Percentiles rank a stretch among this genome's conserved stretches.
phyloP scores from a whole-genome alignment of 441 rosid genomes.

The Flueggea neowawraea region DNA sequence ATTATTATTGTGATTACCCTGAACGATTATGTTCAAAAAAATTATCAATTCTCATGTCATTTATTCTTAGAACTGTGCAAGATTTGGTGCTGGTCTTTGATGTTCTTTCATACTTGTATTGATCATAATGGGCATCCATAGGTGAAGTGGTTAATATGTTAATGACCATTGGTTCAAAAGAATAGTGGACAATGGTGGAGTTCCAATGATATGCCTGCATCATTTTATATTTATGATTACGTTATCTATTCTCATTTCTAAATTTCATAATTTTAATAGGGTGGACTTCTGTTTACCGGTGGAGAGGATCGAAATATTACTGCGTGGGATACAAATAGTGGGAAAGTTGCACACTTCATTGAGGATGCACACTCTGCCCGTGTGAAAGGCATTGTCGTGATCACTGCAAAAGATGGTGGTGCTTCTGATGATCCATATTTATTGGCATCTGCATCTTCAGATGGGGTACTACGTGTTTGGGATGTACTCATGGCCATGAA shows the following conservation, averaged over 20 bases:
- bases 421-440: constrained; percentile 66
- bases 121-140: no score
- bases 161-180: no score
- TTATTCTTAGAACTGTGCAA: no score
- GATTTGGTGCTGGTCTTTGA: no score
- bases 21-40: no score
- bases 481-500: constrained; percentile 72
- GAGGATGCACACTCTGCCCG: constrained; percentile 83
- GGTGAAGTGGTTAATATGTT: no score
- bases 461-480: constrained; percentile 92
- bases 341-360: constrained; percentile 71
- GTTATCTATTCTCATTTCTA: not conserved
- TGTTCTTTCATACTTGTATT: no score
- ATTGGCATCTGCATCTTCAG: constrained; percentile 83
- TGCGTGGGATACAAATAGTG: constrained; percentile 86
- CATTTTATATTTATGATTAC: no score
- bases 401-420: constrained; percentile 42
- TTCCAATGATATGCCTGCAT: no score
- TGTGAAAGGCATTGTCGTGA: constrained; percentile 79
- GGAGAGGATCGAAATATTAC: constrained; percentile 91
- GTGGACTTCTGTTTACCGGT: constrained; percentile 73
- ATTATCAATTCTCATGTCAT: no score
- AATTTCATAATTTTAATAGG: constrained; percentile 35
- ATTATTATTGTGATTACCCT: no score
- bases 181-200: no score